Evolutionary conservation across 106 monocot species (phyloP).

Genomic region (Amphibolis antarctica): DNA sequence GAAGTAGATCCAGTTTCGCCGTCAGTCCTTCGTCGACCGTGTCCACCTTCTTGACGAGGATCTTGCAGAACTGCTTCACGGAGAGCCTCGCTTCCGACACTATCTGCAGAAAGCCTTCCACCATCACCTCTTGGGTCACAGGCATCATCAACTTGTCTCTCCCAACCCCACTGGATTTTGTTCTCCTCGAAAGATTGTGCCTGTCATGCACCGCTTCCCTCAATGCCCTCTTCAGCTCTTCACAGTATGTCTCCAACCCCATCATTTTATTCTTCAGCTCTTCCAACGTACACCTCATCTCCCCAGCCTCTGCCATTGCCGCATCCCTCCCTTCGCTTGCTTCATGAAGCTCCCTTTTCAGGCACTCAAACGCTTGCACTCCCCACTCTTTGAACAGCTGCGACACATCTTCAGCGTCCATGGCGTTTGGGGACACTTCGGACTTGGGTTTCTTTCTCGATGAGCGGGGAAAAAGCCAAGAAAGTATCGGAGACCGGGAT

Average conservation of each 20-base stretch:
- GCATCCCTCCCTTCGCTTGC: conserved; percentile 58
- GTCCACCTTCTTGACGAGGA: conserved; percentile 41
- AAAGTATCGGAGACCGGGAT: conserved; percentile 1
- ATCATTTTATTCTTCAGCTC: conserved; percentile 57
- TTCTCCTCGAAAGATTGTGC: conserved; percentile 31
- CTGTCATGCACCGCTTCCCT: conserved; percentile 34
- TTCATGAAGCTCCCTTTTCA: conserved; percentile 66
- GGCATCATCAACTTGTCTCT: conserved; percentile 43
- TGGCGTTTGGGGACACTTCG: neutral
- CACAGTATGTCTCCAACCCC: conserved; percentile 59
- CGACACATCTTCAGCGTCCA: conserved; percentile 3
- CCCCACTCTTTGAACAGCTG: conserved; percentile 6
- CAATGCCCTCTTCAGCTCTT: conserved; percentile 72
- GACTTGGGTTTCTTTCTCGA: conserved; percentile 18
- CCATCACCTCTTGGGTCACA: conserved; percentile 78
- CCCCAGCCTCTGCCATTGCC: conserved; percentile 56
- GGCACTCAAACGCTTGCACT: conserved; percentile 27
- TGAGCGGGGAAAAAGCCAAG: conserved; percentile 20
- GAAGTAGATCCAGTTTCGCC: conserved; percentile 43
- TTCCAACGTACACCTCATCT: conserved; percentile 59
- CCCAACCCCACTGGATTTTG: conserved; percentile 25
- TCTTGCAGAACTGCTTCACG: conserved; percentile 75
- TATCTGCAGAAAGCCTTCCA: conserved; percentile 94
- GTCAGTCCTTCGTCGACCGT: conserved; percentile 28
- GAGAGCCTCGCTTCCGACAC: conserved; percentile 84